Percentiles rank a stretch among this genome's conserved stretches.
phyloP scores from a whole-genome alignment of 1,139 yeast species.

The Spencermartinsiella ligniputridi region DNA sequence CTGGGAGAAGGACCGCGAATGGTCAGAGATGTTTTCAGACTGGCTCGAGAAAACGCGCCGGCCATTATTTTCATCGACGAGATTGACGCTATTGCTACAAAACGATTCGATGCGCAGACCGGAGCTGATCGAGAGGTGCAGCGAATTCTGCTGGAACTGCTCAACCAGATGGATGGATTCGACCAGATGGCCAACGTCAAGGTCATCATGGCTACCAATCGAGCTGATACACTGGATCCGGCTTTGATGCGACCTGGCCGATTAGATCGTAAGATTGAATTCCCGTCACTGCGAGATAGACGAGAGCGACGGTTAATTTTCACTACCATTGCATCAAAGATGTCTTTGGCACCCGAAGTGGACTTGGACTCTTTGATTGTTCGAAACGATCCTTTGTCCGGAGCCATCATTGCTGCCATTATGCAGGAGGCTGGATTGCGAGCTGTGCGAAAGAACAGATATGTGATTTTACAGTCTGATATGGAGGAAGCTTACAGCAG shows the following conservation, averaged over 20 bases:
- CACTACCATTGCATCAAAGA: slow-evolving; percentile 91
- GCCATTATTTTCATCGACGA: slow-evolving; percentile 96
- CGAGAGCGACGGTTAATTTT: slow-evolving; percentile 96
- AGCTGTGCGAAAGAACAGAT: slow-evolving; percentile 96
- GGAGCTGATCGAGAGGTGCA: slow-evolving; percentile 99
- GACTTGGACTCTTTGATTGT: slow-evolving; percentile 92
- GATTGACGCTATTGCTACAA: slow-evolving; percentile 98
- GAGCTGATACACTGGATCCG: slow-evolving; percentile 97
- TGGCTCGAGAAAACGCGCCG: slow-evolving; percentile 97
- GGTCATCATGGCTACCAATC: slow-evolving; percentile 98
- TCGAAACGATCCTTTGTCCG: slow-evolving; percentile 94
- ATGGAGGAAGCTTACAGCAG: slow-evolving; percentile 96
- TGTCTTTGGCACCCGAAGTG: slow-evolving; percentile 97
- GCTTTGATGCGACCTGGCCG: slow-evolving; percentile 97
- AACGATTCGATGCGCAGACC: slow-evolving; percentile 98
- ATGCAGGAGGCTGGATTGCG: slow-evolving; percentile 99
- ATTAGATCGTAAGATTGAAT: slow-evolving; percentile 95
- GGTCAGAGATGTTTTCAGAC: slow-evolving; percentile 96
- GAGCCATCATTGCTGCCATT: slow-evolving; percentile 97
- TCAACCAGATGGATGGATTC: slow-evolving; percentile 99
- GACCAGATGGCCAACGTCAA: slow-evolving; percentile 94
- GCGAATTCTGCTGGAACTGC: slow-evolving; percentile 89
- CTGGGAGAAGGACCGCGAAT: slow-evolving; percentile 99
- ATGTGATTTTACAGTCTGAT: slow-evolving; percentile 91
- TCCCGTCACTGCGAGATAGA: slow-evolving; percentile 91